These are phyloP conservation scores for Solanum etuberosum DNA, from an alignment of 257 asterid species.

Conservation along the genomic window DNA sequence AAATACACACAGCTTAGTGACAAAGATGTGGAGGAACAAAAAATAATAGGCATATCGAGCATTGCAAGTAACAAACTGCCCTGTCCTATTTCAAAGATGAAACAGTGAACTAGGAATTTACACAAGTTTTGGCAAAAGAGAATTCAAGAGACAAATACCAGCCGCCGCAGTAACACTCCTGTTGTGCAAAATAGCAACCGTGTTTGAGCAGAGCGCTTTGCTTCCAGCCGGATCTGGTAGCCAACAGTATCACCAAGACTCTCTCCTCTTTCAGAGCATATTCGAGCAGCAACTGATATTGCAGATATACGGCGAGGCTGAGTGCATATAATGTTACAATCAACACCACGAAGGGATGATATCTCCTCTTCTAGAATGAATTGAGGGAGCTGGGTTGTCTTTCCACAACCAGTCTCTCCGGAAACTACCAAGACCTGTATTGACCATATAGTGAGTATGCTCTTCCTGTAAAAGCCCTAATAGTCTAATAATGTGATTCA, in stretches of 20 bases:
- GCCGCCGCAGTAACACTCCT: slow-evolving; percentile 81
- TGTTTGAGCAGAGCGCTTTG: slow-evolving; percentile 73
- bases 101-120: neutral
- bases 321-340: slow-evolving; percentile 82
- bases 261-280: slow-evolving; percentile 91
- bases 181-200: slow-evolving; percentile 93
- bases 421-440: slow-evolving; percentile 87
- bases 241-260: slow-evolving; percentile 88
- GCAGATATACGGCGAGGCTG: slow-evolving; percentile 99
- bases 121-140: neutral
- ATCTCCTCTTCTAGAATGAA: slow-evolving; percentile 89
- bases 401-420: slow-evolving; percentile 99
- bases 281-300: slow-evolving; percentile 88
- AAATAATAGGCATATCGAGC: neutral
- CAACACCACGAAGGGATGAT: slow-evolving; percentile 65
- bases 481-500: neutral
- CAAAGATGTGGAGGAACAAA: neutral
- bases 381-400: slow-evolving; percentile 98
- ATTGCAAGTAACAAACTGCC: neutral
- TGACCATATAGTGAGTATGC: neutral
- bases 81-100: neutral
- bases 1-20: neutral
- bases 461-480: neutral
- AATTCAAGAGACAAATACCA: slow-evolving; percentile 35
- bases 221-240: slow-evolving; percentile 87